A percentile compares a stretch with the other conserved stretches of the same genome.
These are phyloP conservation scores for Glycine tomentella DNA, from an alignment of 306 rosid species.

Conservation along the genomic window DNA sequence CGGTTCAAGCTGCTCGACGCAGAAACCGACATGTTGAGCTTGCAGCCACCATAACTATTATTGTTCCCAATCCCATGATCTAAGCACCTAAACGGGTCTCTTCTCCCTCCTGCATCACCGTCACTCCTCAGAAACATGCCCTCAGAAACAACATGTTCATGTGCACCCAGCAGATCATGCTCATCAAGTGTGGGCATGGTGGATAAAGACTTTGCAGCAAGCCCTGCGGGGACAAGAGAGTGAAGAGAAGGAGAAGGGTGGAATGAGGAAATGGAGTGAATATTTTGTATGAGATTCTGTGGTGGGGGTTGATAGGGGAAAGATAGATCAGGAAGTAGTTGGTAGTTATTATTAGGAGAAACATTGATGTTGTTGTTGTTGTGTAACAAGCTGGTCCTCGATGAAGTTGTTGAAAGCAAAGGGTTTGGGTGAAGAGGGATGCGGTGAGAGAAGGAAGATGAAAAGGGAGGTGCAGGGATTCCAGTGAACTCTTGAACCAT, in stretches of 20 bases:
- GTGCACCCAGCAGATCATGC: not conserved
- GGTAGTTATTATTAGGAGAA: conserved; percentile 34
- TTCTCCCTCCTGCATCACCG: not conserved
- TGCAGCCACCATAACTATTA: conserved; percentile 46
- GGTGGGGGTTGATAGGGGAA: conserved; percentile 32
- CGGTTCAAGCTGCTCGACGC: conserved; percentile 50
- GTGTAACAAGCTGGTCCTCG: conserved; percentile 33
- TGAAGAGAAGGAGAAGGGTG: not conserved
- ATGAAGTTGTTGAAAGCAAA: conserved; percentile 41
- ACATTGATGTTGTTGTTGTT: not conserved
- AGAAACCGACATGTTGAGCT: conserved; percentile 50
- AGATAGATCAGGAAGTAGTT: conserved; percentile 47
- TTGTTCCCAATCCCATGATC: not conserved
- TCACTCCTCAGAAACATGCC: conserved; percentile 2
- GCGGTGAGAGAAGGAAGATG: conserved; percentile 59
- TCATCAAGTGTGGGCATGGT: not conserved
- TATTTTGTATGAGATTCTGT: conserved; percentile 50
- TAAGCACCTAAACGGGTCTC: conserved; percentile 1
- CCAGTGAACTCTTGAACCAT: conserved; percentile 99
- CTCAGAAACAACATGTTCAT: not conserved
- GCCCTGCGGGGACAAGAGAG: not conserved
- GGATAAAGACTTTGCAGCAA: not conserved
- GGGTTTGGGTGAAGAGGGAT: conserved; percentile 44
- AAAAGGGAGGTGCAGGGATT: conserved; percentile 86
- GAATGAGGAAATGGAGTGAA: conserved; percentile 32